phyloP scores from a whole-genome alignment of 441 rosid genomes.

The Euphorbia corollata region DNA sequence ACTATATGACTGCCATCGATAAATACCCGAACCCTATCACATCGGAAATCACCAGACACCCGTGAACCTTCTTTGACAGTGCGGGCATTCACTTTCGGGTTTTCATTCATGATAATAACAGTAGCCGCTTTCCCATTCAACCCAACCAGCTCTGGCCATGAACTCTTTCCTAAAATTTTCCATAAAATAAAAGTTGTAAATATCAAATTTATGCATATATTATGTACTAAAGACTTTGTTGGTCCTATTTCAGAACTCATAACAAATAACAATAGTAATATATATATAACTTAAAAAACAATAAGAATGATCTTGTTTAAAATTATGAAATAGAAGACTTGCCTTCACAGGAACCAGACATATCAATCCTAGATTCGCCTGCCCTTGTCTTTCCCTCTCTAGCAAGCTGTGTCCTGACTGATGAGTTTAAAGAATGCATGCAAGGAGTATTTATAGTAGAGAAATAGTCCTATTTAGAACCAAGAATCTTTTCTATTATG shows the following conservation, averaged over 20 bases:
- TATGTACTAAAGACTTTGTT: too few species aligned
- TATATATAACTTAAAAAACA: too few species aligned
- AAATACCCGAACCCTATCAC: constrained; percentile 40
- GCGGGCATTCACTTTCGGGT: constrained; percentile 26
- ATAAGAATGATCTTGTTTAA: background rate
- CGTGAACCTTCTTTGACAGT: constrained; percentile 29
- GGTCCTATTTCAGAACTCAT: too few species aligned
- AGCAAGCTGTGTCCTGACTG: background rate
- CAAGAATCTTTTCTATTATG: background rate
- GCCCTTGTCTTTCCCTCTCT: background rate
- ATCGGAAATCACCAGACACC: constrained; percentile 19
- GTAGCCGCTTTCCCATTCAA: constrained; percentile 21
- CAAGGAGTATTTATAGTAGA: background rate
- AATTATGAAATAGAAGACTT: background rate
- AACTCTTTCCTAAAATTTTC: constrained; percentile 29
- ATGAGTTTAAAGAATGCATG: background rate
- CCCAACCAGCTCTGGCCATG: constrained; percentile 43
- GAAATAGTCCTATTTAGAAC: background rate
- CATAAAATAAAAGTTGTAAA: background rate
- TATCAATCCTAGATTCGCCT: constrained; percentile 6
- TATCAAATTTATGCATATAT: too few species aligned
- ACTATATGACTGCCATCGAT: constrained; percentile 29
- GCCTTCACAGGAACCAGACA: constrained; percentile 15
- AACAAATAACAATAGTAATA: too few species aligned
- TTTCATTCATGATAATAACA: constrained; percentile 21